Evolutionary conservation across 225 moss, liverwort and hornwort genomes (phyloP).

Genomic region (Bryum argenteum): DNA sequence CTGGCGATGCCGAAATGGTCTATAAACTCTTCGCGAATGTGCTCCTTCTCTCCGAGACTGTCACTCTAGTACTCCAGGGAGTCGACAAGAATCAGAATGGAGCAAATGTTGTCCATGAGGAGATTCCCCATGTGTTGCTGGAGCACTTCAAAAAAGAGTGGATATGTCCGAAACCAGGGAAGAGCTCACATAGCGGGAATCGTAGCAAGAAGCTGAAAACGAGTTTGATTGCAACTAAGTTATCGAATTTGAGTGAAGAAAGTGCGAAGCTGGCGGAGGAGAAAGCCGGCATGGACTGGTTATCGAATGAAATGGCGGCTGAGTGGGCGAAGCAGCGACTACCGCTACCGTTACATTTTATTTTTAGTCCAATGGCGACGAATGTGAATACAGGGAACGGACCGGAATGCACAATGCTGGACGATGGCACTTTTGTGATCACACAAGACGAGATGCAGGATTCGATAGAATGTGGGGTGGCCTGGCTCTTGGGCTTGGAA

Average conservation of each 20-base stretch:
- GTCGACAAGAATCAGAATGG: constrained; percentile 23
- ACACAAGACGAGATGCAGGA: constrained; percentile 36
- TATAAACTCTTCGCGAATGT: constrained; percentile 41
- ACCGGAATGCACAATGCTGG: constrained; percentile 46
- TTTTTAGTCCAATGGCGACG: constrained; percentile 69
- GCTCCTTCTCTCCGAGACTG: constrained; percentile 44
- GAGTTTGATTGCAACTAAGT: constrained; percentile 42
- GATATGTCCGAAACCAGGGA: constrained; percentile 41
- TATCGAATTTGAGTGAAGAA: constrained; percentile 47
- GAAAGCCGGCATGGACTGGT: constrained; percentile 26
- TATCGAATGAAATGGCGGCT: constrained; percentile 35
- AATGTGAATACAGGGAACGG: constrained; percentile 30
- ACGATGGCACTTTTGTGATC: constrained; percentile 42
- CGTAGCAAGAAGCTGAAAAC: constrained; percentile 35
- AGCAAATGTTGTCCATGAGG: constrained; percentile 16
- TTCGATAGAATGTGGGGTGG: constrained; percentile 35
- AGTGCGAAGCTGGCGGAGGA: constrained; percentile 44
- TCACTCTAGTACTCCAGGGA: constrained; percentile 41
- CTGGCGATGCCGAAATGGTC: constrained; percentile 54
- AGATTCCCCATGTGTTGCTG: constrained; percentile 51
- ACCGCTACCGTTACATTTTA: constrained; percentile 71
- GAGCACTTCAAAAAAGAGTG: constrained; percentile 62
- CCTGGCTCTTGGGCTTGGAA: constrained; percentile 48
- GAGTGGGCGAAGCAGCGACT: constrained; percentile 86
- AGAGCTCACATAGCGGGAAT: constrained; percentile 8